Percentiles rank a stretch among this genome's conserved stretches.
These are phyloP conservation scores for Globisporangium nagaii DNA, from an alignment of 352 stramenopile genomes.

Conservation along the genomic window DNA sequence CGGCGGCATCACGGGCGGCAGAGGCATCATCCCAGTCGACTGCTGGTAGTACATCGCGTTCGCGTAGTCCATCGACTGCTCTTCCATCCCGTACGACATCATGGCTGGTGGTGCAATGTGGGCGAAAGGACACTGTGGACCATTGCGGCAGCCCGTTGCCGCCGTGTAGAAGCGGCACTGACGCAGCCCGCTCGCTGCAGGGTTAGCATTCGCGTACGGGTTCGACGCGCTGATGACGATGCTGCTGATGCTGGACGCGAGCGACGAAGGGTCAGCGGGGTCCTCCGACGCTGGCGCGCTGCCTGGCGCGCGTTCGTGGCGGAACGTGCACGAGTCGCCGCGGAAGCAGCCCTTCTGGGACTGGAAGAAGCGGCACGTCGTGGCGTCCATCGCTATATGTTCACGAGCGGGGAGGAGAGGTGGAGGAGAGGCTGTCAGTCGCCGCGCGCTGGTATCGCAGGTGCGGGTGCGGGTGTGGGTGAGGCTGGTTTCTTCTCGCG, in stretches of 20 bases:
- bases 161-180: conserved; percentile 56
- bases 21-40: conserved; percentile 4
- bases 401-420: not conserved
- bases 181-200: conserved; percentile 8
- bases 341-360: conserved; percentile 66
- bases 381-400: conserved; percentile 2
- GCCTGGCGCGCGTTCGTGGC: conserved; percentile 26
- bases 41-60: conserved; percentile 16
- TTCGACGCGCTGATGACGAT: conserved; percentile 26
- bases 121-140: conserved; percentile 44
- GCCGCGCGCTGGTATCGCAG: no score
- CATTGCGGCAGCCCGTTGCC: conserved; percentile 58
- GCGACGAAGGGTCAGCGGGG: not conserved
- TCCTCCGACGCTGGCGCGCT: conserved; percentile 1
- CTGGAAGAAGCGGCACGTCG: conserved; percentile 68
- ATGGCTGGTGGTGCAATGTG: conserved; percentile 20
- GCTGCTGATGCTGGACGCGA: not conserved
- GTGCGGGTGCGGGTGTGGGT: no score
- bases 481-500: no score
- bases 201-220: conserved; percentile 25
- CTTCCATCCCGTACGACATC: conserved; percentile 15
- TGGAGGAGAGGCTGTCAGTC: not conserved
- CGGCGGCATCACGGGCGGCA: conserved; percentile 19
- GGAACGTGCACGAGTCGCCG: conserved; percentile 57
- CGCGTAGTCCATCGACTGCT: conserved; percentile 16